phyloP scores from a whole-genome alignment of 108 stramenopile species.

The Cyclotella cryptica region DNA sequence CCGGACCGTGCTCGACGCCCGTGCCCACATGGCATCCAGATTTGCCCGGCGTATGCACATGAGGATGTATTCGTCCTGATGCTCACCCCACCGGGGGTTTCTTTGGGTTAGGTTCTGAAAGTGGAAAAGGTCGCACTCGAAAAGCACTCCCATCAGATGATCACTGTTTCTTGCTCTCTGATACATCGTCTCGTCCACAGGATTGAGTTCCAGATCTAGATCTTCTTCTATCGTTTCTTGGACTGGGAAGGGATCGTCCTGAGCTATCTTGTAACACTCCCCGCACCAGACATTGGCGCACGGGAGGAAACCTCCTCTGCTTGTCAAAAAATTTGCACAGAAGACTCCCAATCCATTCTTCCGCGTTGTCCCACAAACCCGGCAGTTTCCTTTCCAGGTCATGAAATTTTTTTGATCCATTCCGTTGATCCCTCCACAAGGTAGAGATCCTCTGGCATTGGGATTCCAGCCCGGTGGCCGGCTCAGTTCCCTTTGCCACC shows the following conservation, averaged over 20 bases:
- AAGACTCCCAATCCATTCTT: too few relatives aligned
- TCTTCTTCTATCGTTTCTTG: constrained; percentile 33
- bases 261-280: too few relatives aligned
- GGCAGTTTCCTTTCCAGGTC: constrained; percentile 23
- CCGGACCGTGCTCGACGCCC: constrained; percentile 6
- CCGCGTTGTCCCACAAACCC: too few relatives aligned
- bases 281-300: too few relatives aligned
- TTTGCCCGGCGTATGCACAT: too few relatives aligned
- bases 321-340: too few relatives aligned
- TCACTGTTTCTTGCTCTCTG: constrained; percentile 15
- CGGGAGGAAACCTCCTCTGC: too few relatives aligned
- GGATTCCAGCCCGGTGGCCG: constrained; percentile 5
- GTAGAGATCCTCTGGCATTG: constrained; percentile 20
- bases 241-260: too few relatives aligned
- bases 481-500: neutral
- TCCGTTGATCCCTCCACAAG: neutral
- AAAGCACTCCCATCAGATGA: too few relatives aligned
- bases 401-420: constrained; percentile 57
- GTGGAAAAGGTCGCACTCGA: too few relatives aligned
- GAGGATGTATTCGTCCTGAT: neutral
- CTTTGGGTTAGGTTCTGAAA: constrained; percentile 34
- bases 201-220: neutral
- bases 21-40: constrained; percentile 2
- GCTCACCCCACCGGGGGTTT: neutral
- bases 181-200: neutral